phyloP scores from a whole-genome alignment of 129 eudicot genomes.

The Logfia minima region DNA sequence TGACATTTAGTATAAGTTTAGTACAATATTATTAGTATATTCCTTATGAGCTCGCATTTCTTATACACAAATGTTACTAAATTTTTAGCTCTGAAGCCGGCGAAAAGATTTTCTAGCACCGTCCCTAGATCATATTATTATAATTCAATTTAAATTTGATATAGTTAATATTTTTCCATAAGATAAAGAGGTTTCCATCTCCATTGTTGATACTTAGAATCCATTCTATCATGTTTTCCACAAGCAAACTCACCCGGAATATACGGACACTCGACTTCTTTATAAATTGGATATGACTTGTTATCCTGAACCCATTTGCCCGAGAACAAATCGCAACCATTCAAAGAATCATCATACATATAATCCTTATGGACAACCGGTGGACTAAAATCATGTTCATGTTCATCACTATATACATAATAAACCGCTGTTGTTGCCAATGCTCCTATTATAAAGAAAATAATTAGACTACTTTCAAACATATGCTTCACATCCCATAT shows the following conservation, averaged over 20 bases:
- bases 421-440: conserved; percentile 27
- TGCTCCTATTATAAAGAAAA: conserved; percentile 33
- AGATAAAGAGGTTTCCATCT: conserved; percentile 56
- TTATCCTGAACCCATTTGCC: conserved; percentile 69
- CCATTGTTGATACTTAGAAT: conserved; percentile 56
- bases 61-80: no score
- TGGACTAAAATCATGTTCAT: conserved; percentile 1
- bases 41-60: no score
- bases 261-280: conserved; percentile 48
- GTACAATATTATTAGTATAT: no score
- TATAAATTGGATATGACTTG: conserved; percentile 51
- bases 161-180: no score
- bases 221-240: conserved; percentile 47
- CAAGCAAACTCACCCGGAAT: conserved; percentile 65
- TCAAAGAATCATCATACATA: conserved; percentile 22
- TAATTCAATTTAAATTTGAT: no score
- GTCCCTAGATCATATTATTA: no score
- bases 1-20: no score
- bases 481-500: conserved; percentile 34
- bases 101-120: no score
- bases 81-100: no score
- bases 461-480: conserved; percentile 30
- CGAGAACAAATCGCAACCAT: conserved; percentile 55
- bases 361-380: not conserved
- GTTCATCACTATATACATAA: conserved; percentile 18